Evolutionary conservation across 2,329 filamentous ascomycete genomes (phyloP).

Genomic region (Magnaporthiopsis rhizophila): DNA sequence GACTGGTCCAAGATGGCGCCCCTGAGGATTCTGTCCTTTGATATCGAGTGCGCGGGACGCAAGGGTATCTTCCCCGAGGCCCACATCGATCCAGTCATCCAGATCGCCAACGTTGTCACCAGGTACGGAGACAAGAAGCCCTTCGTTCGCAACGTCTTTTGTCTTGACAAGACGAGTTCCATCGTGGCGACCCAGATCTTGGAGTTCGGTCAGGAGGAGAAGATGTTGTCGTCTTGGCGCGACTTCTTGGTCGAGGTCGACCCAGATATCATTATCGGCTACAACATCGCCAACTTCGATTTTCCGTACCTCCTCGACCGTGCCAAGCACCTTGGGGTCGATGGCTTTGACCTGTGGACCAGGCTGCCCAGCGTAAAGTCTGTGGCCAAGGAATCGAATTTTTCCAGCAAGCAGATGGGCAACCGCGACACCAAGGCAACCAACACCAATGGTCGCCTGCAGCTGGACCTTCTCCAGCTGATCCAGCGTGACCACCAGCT

Average conservation of each 20-base stretch:
- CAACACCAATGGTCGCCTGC: slow-evolving; percentile 88
- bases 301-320: slow-evolving; percentile 92
- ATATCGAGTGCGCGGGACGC: slow-evolving; percentile 96
- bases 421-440: slow-evolving; percentile 90
- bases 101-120: slow-evolving; percentile 95
- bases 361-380: slow-evolving; percentile 66
- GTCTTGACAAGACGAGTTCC: slow-evolving; percentile 79
- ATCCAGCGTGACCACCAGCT: slow-evolving; percentile 93
- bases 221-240: slow-evolving; percentile 90
- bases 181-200: slow-evolving; percentile 94
- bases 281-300: slow-evolving; percentile 98
- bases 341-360: slow-evolving; percentile 79
- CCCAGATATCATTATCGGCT: slow-evolving; percentile 95
- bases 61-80: slow-evolving; percentile 97
- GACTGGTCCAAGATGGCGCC: slow-evolving; percentile 99
- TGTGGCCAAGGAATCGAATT: slow-evolving; percentile 68
- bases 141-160: slow-evolving; percentile 95
- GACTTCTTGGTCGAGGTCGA: slow-evolving; percentile 85
- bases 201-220: slow-evolving; percentile 70
- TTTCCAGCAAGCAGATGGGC: slow-evolving; percentile 97
- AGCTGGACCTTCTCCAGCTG: slow-evolving; percentile 88
- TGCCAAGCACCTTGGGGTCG: slow-evolving; percentile 73
- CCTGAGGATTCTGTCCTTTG: slow-evolving; percentile 84
- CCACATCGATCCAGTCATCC: slow-evolving; percentile 86
- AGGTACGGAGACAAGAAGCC: slow-evolving; percentile 92